phyloP scores from a whole-genome alignment of 345 rosid genomes.

The Citrus sp. region DNA sequence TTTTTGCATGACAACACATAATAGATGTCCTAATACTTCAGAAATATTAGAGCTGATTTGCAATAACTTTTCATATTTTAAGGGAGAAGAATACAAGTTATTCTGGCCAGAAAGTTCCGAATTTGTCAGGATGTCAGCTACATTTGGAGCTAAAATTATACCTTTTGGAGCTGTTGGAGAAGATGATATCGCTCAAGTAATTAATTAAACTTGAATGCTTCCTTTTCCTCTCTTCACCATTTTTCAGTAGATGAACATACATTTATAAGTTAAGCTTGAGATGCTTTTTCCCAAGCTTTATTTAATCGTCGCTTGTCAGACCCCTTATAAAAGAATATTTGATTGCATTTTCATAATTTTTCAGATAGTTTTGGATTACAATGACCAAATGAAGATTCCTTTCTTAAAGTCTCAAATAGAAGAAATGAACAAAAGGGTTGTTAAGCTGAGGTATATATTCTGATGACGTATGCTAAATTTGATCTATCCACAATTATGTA shows the following conservation, averaged over 20 bases:
- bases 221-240: too few relatives aligned
- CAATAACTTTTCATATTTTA: not conserved
- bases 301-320: too few relatives aligned
- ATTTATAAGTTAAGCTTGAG: too few relatives aligned
- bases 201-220: not conserved
- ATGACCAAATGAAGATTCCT: conserved; percentile 52
- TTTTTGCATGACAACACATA: too few relatives aligned
- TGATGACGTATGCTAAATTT: not conserved
- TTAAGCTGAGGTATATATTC: conserved; percentile 28
- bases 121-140: conserved; percentile 79
- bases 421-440: conserved; percentile 2
- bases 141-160: conserved; percentile 73
- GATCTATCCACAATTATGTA: not conserved
- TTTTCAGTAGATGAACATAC: too few relatives aligned
- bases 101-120: conserved; percentile 76
- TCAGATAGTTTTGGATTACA: conserved; percentile 41
- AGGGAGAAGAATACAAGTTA: conserved; percentile 80
- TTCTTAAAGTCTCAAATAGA: conserved; percentile 20
- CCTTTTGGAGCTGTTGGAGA: conserved; percentile 80
- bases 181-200: conserved; percentile 68
- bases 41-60: not conserved
- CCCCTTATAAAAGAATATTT: too few relatives aligned
- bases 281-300: too few relatives aligned
- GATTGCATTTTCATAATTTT: not conserved
- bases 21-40: not conserved